Percentiles rank a stretch among this genome's conserved stretches.
These are phyloP conservation scores for Phaeosphaeriaceae sp. DNA, from an alignment of 2,329 filamentous ascomycete species.

Conservation along the genomic window DNA sequence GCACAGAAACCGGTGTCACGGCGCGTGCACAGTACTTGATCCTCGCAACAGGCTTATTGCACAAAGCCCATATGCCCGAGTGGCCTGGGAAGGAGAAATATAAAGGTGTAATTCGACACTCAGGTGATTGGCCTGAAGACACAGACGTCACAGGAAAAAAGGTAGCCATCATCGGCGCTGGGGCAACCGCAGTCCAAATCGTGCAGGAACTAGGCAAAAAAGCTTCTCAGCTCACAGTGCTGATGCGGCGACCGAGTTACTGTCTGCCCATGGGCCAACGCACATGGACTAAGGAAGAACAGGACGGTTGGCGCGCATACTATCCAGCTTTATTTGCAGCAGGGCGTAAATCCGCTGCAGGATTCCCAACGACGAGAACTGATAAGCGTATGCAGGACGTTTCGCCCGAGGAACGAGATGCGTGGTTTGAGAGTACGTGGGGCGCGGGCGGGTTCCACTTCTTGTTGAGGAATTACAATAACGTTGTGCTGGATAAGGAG, in stretches of 20 bases:
- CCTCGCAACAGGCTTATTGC: conserved; percentile 25
- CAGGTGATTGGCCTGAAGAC: conserved; percentile 43
- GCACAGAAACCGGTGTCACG: conserved; percentile 53
- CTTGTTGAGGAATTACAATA: conserved; percentile 40
- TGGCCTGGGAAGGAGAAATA: conserved; percentile 23
- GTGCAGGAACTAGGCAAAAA: conserved; percentile 33
- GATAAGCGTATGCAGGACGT: conserved; percentile 19
- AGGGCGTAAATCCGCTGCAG: conserved; percentile 15
- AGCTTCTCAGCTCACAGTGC: conserved; percentile 23
- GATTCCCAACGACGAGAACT: conserved; percentile 23
- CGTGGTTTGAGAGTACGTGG: conserved; percentile 32
- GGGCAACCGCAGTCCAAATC: conserved; percentile 39
- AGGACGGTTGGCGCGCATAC: conserved; percentile 32
- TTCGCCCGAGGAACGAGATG: conserved; percentile 23
- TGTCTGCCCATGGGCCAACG: conserved; percentile 37
- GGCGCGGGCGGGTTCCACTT: conserved; percentile 50
- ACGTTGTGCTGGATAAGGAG: conserved; percentile 42
- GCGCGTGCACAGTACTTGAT: conserved; percentile 52
- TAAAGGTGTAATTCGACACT: conserved; percentile 30
- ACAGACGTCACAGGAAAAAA: conserved; percentile 33
- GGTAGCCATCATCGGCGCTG: conserved; percentile 35
- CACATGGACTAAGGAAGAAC: conserved; percentile 25
- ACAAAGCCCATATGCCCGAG: conserved; percentile 22
- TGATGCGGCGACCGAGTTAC: conserved; percentile 31
- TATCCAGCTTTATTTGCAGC: conserved; percentile 25